Conservation (phyloP, 73 alveolate species). For the Urostyla sp. region DNA sequence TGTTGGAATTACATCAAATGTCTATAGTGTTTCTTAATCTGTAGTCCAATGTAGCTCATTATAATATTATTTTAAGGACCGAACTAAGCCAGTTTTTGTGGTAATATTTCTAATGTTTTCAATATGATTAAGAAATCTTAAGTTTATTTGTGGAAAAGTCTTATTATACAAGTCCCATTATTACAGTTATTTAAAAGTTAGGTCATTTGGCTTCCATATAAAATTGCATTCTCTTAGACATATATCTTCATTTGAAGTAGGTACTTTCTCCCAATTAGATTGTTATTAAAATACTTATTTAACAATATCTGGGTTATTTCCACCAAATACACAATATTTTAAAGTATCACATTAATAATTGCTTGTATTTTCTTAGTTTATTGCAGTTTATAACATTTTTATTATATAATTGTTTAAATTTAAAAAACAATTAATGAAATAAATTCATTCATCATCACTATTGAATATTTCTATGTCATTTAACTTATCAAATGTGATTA, state of each 20-base stretch:
- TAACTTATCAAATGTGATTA: constrained; percentile 18
- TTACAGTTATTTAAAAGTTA: neutral
- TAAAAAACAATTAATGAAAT: no score
- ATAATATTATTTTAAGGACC: constrained; percentile 58
- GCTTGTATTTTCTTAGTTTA: no score
- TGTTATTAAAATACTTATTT: neutral
- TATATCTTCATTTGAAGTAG: constrained; percentile 5
- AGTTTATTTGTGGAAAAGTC: neutral
- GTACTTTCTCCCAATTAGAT: constrained; percentile 38
- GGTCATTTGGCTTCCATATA: constrained; percentile 43
- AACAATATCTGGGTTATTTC: constrained; percentile 1
- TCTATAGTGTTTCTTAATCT: constrained; percentile 5
- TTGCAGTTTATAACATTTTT: no score
- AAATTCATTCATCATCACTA: no score
- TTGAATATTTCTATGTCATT: constrained; percentile 45
- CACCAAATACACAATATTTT: constrained; percentile 17
- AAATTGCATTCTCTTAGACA: constrained; percentile 32
- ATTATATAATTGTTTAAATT: no score
- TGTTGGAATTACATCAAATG: constrained; percentile 72
- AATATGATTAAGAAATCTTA: constrained; percentile 51
- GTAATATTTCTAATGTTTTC: constrained; percentile 57
- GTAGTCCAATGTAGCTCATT: neutral
- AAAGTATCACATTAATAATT: no score
- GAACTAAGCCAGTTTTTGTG: constrained; percentile 71
- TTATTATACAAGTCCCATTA: constrained; percentile 8